These are phyloP conservation scores for Lichtheimia ornata DNA, from an alignment of 371 early-diverging fungal species.

Conservation along the genomic window DNA sequence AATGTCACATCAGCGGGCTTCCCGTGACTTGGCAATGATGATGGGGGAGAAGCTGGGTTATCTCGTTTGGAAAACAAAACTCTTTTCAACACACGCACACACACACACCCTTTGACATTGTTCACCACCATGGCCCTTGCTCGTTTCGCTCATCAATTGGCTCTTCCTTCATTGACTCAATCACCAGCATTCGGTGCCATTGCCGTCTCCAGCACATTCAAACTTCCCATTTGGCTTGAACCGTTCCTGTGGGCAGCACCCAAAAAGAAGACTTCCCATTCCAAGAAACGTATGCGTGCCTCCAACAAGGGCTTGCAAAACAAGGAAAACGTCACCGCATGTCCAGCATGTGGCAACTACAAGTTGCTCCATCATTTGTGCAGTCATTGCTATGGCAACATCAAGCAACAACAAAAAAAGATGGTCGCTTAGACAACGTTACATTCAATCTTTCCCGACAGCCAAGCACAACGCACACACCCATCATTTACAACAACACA, in stretches of 20 bases:
- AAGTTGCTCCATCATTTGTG: slow-evolving; percentile 81
- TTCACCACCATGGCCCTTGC: slow-evolving; percentile 9
- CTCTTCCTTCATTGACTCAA: slow-evolving; percentile 10
- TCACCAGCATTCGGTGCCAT: slow-evolving; percentile 7
- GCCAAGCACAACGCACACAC: too few relatives aligned
- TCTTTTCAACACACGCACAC: background rate
- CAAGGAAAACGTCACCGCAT: slow-evolving; percentile 69
- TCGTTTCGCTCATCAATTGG: slow-evolving; percentile 6
- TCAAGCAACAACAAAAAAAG: slow-evolving; percentile 32
- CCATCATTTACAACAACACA: too few relatives aligned
- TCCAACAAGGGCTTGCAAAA: slow-evolving; percentile 79
- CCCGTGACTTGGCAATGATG: too few relatives aligned
- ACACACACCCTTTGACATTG: too few relatives aligned
- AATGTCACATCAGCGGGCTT: too few relatives aligned
- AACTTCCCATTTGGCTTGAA: slow-evolving; percentile 50
- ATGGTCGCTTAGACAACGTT: too few relatives aligned
- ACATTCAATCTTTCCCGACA: too few relatives aligned
- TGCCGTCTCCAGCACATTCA: slow-evolving; percentile 20
- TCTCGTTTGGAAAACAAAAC: background rate
- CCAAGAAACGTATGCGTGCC: slow-evolving; percentile 85
- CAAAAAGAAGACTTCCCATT: slow-evolving; percentile 85
- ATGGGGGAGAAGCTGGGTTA: too few relatives aligned
- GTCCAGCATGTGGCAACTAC: slow-evolving; percentile 74
- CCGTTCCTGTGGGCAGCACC: slow-evolving; percentile 80
- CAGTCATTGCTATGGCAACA: slow-evolving; percentile 71